Percentiles rank a stretch among this genome's conserved stretches.
Evolutionary conservation across 2,329 filamentous ascomycete genomes (phyloP).

Genomic region (Harringtonia lauricola): DNA sequence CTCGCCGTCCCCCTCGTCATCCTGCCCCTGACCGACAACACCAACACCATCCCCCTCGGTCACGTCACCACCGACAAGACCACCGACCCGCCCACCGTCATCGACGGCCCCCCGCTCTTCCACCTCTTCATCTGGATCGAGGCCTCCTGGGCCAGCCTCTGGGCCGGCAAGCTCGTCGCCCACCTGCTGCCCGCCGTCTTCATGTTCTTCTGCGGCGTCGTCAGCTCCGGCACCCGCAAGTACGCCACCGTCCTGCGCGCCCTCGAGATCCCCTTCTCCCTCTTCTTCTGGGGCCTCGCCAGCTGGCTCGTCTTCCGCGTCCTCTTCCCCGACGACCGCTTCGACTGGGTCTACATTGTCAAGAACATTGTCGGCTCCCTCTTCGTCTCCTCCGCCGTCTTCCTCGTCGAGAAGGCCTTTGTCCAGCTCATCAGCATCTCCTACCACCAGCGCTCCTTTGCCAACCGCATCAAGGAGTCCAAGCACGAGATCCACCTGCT

Average conservation of each 20-base stretch:
- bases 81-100: conserved; percentile 11
- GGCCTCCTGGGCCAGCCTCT: conserved; percentile 55
- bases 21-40: conserved; percentile 31
- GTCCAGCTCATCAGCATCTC: conserved; percentile 77
- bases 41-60: conserved; percentile 16
- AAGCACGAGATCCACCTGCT: conserved; percentile 79
- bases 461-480: conserved; percentile 73
- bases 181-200: conserved; percentile 50
- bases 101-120: conserved; percentile 39
- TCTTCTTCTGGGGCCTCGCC: conserved; percentile 58
- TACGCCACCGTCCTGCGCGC: conserved; percentile 55
- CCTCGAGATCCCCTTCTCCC: conserved; percentile 53
- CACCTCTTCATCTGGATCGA: conserved; percentile 59
- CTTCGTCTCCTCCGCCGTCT: conserved; percentile 57
- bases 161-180: conserved; percentile 55
- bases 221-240: conserved; percentile 59
- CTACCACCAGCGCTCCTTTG: conserved; percentile 77
- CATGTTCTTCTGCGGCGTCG: conserved; percentile 58
- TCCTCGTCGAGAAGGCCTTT: conserved; percentile 66
- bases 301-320: conserved; percentile 51
- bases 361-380: conserved; percentile 55
- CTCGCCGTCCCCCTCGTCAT: conserved; percentile 53
- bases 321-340: conserved; percentile 30
- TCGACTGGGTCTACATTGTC: conserved; percentile 46
- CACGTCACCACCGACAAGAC: conserved; percentile 15